Conservation (phyloP, 2,329 filamentous ascomycete species). For the Clonostachys rhizophaga region DNA sequence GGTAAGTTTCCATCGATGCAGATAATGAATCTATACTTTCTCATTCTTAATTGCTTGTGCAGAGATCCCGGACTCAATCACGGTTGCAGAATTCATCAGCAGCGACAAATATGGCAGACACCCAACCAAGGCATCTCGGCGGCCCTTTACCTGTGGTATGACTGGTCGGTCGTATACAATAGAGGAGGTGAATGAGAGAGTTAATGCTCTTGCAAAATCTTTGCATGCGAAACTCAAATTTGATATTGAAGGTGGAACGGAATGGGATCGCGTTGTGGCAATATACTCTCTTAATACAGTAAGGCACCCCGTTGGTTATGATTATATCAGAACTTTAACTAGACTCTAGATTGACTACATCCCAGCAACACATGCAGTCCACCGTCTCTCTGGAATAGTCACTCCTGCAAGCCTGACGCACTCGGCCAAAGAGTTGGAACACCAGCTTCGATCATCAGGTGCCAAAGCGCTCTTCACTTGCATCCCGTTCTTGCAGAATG, state of each 20-base stretch:
- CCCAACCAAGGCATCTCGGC: conserved; percentile 56
- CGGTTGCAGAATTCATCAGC: conserved; percentile 73
- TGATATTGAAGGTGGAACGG: conserved; percentile 61
- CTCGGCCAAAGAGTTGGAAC: conserved; percentile 62
- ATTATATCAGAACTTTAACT: not conserved
- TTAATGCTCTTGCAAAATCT: conserved; percentile 63
- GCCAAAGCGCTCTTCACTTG: conserved; percentile 72
- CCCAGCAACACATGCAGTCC: conserved; percentile 67
- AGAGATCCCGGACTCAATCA: conserved; percentile 68
- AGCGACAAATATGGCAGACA: conserved; percentile 65
- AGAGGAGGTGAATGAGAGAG: conserved; percentile 58
- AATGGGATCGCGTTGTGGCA: conserved; percentile 77
- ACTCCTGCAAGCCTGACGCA: conserved; percentile 75
- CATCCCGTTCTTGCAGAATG: conserved; percentile 57
- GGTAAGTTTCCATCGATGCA: too few relatives aligned
- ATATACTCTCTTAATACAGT: conserved; percentile 81
- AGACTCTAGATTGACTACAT: conserved; percentile 64
- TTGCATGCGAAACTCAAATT: conserved; percentile 65
- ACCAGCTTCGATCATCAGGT: conserved; percentile 66
- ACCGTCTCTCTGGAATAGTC: conserved; percentile 68
- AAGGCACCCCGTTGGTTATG: conserved; percentile 13
- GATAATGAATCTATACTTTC: not conserved
- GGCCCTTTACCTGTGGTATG: conserved; percentile 74
- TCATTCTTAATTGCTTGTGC: not conserved
- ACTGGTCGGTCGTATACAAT: conserved; percentile 63